Conservation (phyloP, 225 moss, liverwort and hornwort genomes). For the Pseudisothecium myosuroides region DNA sequence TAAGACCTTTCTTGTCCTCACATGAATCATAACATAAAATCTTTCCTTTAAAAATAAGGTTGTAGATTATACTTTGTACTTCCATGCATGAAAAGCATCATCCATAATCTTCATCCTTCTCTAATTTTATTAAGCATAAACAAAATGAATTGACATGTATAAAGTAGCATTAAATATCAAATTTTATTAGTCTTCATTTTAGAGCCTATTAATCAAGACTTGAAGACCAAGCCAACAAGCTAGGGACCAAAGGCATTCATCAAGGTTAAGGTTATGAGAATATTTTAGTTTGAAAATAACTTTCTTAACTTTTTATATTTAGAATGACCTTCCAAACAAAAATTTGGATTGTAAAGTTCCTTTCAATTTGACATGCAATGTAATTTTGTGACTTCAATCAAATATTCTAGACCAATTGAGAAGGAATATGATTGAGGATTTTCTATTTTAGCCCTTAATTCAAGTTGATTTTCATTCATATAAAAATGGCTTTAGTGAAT, state of each 20-base stretch:
- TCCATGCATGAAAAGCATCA: not conserved
- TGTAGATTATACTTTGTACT: not conserved
- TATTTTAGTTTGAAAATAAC: not conserved
- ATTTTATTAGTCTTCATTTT: too few relatives aligned
- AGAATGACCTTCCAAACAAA: not conserved
- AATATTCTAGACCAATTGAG: not conserved
- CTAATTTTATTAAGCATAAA: too few relatives aligned
- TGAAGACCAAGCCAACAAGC: too few relatives aligned
- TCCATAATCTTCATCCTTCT: too few relatives aligned
- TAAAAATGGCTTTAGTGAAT: too few relatives aligned
- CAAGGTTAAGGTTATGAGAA: not conserved
- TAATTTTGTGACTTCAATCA: not conserved
- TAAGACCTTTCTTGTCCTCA: not conserved
- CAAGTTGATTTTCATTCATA: not conserved
- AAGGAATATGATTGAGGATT: not conserved
- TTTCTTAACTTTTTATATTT: not conserved
- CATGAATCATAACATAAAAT: not conserved
- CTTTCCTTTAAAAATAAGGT: not conserved
- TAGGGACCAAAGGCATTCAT: not conserved
- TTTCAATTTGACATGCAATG: not conserved
- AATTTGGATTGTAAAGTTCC: not conserved
- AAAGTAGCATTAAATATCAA: too few relatives aligned
- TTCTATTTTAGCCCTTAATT: too few relatives aligned
- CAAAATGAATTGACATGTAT: too few relatives aligned
- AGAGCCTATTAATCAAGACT: too few relatives aligned